Base-by-base conservation (phyloP, 805 yeast genomes). In the Ogataea pignaliae region DNA sequence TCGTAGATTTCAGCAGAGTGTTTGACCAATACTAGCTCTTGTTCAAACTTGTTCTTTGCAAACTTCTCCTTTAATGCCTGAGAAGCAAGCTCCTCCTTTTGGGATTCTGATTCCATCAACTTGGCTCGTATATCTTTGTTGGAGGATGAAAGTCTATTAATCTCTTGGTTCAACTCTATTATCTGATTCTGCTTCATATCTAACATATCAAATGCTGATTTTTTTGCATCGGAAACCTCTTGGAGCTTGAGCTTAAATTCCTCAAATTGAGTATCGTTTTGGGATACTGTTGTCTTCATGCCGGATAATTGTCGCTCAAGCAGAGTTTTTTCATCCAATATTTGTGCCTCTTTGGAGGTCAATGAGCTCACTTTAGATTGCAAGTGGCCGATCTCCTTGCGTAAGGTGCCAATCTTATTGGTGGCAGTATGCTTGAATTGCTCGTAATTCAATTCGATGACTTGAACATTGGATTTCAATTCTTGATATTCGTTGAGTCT, bases 41-140 rank as follows among this genome's bases (percentile, higher is more conserved):
- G 65, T 31, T 51, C 53, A 4, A 60, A 21, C 17, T 54, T 61
- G n/a, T 51, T 53, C 9, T 53, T 49, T 7, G 56, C 60, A 40
- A 62, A 56, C 36, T 56, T 57, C 14, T 49, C 46, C 33, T 58
- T 60, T 35, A 55, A 32, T 2, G 52, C 33, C 21, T 65, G 64
- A n/a, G 60, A 50, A 9, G 44, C 34, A 2, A 53, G 32, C 8
- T 46, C 42, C 37, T 66, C 67, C 36, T 54, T 56, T 60, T 75
- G 34, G 64, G 63, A 14, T 36, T 62, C 62, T 5, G 47, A 12
- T 2, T 71, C 73, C 34, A 73, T 54, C 21, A 76, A 54, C 44
- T 71, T 70, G 3, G 61, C 47, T 34, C 77, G 71, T 3, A 76
- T 54, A 61, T 72, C 63, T 14, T 65, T 69, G 45, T 69, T 76